These are phyloP conservation scores for Herpotrichia juniperi DNA, from an alignment of 2,329 filamentous ascomycete genomes.

Conservation along the genomic window DNA sequence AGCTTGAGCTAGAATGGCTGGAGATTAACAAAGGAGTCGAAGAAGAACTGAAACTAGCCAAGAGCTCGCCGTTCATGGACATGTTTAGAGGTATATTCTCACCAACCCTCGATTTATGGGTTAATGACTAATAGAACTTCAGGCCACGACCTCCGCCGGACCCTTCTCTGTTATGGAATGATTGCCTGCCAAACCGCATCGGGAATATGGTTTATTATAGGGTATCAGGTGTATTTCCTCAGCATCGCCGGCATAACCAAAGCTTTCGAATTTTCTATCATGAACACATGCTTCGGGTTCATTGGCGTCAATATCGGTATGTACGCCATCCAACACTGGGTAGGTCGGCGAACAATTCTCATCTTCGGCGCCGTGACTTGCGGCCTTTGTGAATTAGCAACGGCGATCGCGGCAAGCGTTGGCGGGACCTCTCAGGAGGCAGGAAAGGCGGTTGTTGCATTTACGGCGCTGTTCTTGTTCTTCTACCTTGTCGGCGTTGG, in stretches of 20 bases:
- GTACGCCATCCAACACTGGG: slow-evolving; percentile 54
- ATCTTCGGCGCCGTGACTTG: slow-evolving; percentile 55
- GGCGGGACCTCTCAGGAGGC: slow-evolving; percentile 27
- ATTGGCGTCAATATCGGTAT: slow-evolving; percentile 58
- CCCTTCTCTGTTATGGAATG: slow-evolving; percentile 57
- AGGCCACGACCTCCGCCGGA: slow-evolving; percentile 57
- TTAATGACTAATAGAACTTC: background rate
- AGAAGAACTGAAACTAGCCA: slow-evolving; percentile 51
- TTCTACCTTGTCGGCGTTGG: slow-evolving; percentile 44
- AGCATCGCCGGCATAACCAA: slow-evolving; percentile 27
- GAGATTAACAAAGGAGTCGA: slow-evolving; percentile 34
- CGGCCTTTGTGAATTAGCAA: slow-evolving; percentile 53
- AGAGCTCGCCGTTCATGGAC: slow-evolving; percentile 56
- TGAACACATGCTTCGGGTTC: slow-evolving; percentile 58
- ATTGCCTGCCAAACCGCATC: slow-evolving; percentile 54
- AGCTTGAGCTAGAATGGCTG: slow-evolving; percentile 31
- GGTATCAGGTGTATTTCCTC: slow-evolving; percentile 56
- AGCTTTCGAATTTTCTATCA: slow-evolving; percentile 57
- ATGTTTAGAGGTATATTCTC: slow-evolving; percentile 54
- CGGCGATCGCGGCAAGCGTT: slow-evolving; percentile 45
- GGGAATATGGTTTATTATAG: slow-evolving; percentile 59
- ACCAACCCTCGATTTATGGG: background rate
- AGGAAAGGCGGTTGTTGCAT: slow-evolving; percentile 37
- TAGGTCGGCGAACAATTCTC: slow-evolving; percentile 55
- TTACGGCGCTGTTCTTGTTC: slow-evolving; percentile 45